phyloP scores from a whole-genome alignment of 495 filamentous ascomycete genomes.

The Talaromyces proteolyticus region DNA sequence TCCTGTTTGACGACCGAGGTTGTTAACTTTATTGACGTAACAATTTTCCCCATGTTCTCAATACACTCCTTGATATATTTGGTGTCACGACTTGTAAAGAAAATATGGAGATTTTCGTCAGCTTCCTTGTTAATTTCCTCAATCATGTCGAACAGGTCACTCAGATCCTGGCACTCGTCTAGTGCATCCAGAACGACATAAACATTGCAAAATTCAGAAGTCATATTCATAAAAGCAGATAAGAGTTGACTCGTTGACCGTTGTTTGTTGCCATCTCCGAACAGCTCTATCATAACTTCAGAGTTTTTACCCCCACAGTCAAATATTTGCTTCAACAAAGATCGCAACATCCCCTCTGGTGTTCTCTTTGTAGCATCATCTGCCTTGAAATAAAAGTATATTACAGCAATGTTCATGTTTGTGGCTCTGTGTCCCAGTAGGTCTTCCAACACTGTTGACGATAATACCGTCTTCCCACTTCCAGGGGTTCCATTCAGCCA shows the following conservation, averaged over 20 bases:
- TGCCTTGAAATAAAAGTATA: constrained; percentile 32
- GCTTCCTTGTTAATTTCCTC: constrained; percentile 10
- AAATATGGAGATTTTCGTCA: constrained; percentile 8
- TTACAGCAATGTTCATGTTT: constrained; percentile 5
- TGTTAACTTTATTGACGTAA: constrained; percentile 6
- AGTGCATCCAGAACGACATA: constrained; percentile 26
- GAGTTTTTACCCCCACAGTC: constrained; percentile 4
- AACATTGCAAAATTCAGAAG: constrained; percentile 9
- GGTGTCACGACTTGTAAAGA: constrained; percentile 19
- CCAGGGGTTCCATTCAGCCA: constrained; percentile 33
- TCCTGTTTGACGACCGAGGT: constrained; percentile 12
- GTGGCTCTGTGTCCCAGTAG: neutral
- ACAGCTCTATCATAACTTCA: neutral
- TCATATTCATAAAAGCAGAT: constrained; percentile 7
- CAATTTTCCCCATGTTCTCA: constrained; percentile 19
- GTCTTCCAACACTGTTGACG: constrained; percentile 21
- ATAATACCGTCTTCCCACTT: constrained; percentile 31
- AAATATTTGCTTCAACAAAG: constrained; percentile 20
- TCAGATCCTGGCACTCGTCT: constrained; percentile 17
- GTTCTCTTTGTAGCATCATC: constrained; percentile 16
- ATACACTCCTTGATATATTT: constrained; percentile 21
- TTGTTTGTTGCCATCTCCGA: constrained; percentile 9
- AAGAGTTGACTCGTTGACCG: constrained; percentile 6
- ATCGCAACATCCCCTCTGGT: constrained; percentile 13
- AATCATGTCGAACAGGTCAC: constrained; percentile 9